phyloP scores from a whole-genome alignment of 2,329 filamentous ascomycete genomes.

The Sordariomycetes sp. region DNA sequence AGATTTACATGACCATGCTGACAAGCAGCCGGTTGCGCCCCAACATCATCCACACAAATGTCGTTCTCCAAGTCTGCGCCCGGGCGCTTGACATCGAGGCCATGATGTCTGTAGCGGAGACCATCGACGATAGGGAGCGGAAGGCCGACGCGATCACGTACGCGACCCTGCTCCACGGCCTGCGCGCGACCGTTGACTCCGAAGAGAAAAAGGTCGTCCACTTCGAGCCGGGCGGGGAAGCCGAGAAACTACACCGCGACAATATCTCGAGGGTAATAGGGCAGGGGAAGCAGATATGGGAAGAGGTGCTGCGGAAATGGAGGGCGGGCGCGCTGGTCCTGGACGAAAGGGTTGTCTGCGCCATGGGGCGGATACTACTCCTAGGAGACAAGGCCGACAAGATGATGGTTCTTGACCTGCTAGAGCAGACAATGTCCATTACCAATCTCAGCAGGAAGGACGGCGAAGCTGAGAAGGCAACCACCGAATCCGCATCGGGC shows the following conservation, averaged over 20 bases:
- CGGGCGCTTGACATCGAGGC: conserved; percentile 66
- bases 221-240: conserved; percentile 15
- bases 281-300: conserved; percentile 69
- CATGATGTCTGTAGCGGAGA: conserved; percentile 66
- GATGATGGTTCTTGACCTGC: conserved; percentile 61
- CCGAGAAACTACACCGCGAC: conserved; percentile 7
- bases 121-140: conserved; percentile 53
- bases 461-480: neutral
- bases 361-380: conserved; percentile 73
- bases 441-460: conserved; percentile 23
- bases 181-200: conserved; percentile 38
- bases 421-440: conserved; percentile 76
- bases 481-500: neutral
- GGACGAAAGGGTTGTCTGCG: conserved; percentile 68
- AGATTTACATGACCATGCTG: conserved; percentile 67
- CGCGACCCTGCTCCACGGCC: conserved; percentile 70
- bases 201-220: conserved; percentile 14
- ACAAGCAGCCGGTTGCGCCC: conserved; percentile 54
- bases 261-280: conserved; percentile 38
- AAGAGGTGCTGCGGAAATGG: conserved; percentile 71
- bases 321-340: conserved; percentile 55
- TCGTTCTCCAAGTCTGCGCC: conserved; percentile 73
- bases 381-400: conserved; percentile 52
- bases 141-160: conserved; percentile 64
- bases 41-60: conserved; percentile 77